These are phyloP conservation scores for Pharnaceum exiguum DNA, from an alignment of 148 eudicot species.

Conservation along the genomic window DNA sequence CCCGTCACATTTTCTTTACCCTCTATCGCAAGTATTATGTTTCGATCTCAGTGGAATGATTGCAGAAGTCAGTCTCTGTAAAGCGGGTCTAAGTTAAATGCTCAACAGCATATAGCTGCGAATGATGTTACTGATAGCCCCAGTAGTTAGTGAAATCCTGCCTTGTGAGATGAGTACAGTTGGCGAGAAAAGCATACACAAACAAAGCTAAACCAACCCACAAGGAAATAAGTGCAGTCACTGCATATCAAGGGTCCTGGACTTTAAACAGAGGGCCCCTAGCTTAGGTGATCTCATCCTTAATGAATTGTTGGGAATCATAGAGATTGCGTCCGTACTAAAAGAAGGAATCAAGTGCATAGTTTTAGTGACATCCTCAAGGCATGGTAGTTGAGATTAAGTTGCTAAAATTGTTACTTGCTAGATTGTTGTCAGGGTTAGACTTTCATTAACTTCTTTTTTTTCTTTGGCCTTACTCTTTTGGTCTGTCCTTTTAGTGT, in stretches of 20 bases:
- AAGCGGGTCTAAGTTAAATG: constrained; percentile 22
- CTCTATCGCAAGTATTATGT: not conserved
- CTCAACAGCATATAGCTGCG: constrained; percentile 21
- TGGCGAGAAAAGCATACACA: constrained; percentile 21
- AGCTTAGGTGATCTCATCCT: not conserved
- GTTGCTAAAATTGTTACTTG: not conserved
- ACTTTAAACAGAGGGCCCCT: not conserved
- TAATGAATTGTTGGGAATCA: not conserved
- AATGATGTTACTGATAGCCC: constrained; percentile 12
- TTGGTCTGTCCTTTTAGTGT: no score
- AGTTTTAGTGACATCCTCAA: not conserved
- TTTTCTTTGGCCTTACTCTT: no score
- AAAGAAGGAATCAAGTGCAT: constrained; percentile 3
- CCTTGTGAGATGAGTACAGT: constrained; percentile 26
- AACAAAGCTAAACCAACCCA: constrained; percentile 19
- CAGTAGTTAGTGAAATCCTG: constrained; percentile 15
- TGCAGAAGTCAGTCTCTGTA: constrained; percentile 15
- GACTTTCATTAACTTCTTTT: no score
- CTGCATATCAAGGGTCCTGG: not conserved
- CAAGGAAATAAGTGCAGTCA: constrained; percentile 9
- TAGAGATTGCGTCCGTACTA: not conserved
- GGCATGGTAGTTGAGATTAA: not conserved
- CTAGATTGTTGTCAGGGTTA: no score
- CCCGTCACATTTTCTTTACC: no score
- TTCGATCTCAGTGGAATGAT: constrained; percentile 19